Conservation (phyloP, 768 basidiomycete genomes). For the Hericium coralloides region DNA sequence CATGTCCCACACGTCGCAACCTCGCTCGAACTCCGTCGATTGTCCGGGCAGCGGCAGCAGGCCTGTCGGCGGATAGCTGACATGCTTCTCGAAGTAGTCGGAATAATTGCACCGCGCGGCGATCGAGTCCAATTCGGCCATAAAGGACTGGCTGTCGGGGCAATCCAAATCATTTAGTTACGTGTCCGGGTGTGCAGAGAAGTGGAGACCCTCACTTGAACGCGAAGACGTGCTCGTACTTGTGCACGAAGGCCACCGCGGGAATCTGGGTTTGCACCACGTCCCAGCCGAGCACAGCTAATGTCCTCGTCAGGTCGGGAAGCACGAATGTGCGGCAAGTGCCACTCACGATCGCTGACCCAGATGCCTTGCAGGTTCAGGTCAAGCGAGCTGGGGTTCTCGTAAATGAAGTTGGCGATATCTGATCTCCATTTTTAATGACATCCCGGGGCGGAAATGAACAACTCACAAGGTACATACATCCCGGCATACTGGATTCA, state of each 20-base stretch:
- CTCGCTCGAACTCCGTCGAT: slow-evolving; percentile 34
- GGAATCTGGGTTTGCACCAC: slow-evolving; percentile 67
- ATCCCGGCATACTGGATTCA: slow-evolving; percentile 55
- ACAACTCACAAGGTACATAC: slow-evolving; percentile 49
- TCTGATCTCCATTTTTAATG: slow-evolving; percentile 28
- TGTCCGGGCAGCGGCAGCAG: slow-evolving; percentile 58
- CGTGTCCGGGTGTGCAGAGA: neutral
- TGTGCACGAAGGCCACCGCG: slow-evolving; percentile 65
- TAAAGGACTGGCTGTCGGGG: slow-evolving; percentile 46
- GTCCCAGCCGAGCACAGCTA: slow-evolving; percentile 52
- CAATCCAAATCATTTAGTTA: neutral
- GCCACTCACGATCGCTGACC: slow-evolving; percentile 59
- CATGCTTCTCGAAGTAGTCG: slow-evolving; percentile 49
- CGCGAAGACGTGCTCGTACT: slow-evolving; percentile 59
- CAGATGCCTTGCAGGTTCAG: slow-evolving; percentile 62
- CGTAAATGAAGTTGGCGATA: slow-evolving; percentile 67
- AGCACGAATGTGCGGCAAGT: neutral
- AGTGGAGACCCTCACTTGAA: slow-evolving; percentile 43
- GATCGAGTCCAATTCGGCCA: slow-evolving; percentile 44
- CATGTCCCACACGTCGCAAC: slow-evolving; percentile 60
- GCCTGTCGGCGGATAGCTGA: slow-evolving; percentile 62
- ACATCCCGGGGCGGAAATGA: slow-evolving; percentile 13
- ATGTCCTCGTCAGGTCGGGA: neutral
- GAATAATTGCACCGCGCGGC: slow-evolving; percentile 54
- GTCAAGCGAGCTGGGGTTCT: slow-evolving; percentile 40